Base-by-base conservation (phyloP, 2,329 filamentous ascomycete genomes). In the Ophiostoma sp. region DNA sequence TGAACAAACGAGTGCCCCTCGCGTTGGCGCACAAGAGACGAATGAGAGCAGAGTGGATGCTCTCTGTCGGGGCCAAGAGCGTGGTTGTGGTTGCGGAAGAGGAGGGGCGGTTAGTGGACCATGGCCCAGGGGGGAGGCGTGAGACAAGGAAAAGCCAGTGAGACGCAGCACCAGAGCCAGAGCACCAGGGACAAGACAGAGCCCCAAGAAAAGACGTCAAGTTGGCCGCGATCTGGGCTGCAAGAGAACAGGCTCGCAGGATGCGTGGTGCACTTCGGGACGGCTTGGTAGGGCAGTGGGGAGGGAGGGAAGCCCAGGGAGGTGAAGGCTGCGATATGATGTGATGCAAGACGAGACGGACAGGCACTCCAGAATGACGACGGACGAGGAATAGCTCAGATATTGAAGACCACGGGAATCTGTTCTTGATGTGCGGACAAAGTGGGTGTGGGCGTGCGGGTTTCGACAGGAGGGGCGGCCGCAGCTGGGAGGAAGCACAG, bases 41-140 rank as follows among this genome's bases (percentile, higher is more conserved):
- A 50, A 69, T 69, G 3, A 25, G 42, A 69, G 42, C 61, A 52
- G 63, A 68, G 63, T 68, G 22, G 63, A 25, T 55, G 50, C 25
- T 25, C 15, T 12, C 42, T 39, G 33, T 42, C 61, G 61, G 59
- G 63, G 63, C 63, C 63, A 48, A 33, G 63, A 48, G 39, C 15
- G 22, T 50, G 63, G 63, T 50, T 45, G 63, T 48, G 42, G 64
- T 50, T 31, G 61, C n/a, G 22, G 61, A 70, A 70, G 68, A 57
- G 50, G 50, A 57, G 50, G 68, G 50, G 50, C 50, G 50, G 33
- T 69, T 69, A 42, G 66, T 36, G 66, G 66, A 42, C 59, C 33
- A 33, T n/a, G n/a, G n/a, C n/a, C n/a, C n/a, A n/a, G n/a, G 50
- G 59, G 59, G 59, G 59, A 42, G 66, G 66, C 45, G 66, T 69